Percentiles rank a stretch among this genome's conserved stretches.
phyloP scores from a whole-genome alignment of 108 stramenopile species.

The Fragilariopsis cylindrus region DNA sequence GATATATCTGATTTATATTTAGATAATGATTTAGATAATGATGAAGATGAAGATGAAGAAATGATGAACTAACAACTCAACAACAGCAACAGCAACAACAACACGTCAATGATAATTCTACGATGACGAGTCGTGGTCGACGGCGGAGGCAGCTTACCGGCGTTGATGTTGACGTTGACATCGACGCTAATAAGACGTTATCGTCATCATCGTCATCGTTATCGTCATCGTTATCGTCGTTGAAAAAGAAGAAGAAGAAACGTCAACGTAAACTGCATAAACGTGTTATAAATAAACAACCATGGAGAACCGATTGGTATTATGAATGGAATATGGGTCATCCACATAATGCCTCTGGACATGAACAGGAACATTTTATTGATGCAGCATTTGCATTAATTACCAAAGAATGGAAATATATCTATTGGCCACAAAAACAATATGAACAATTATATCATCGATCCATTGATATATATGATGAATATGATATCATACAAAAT shows the following conservation, averaged over 20 bases:
- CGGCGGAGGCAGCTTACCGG: too few species aligned
- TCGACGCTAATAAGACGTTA: too few species aligned
- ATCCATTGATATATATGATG: slow-evolving; percentile 68
- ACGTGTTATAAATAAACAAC: not conserved
- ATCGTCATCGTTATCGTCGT: not conserved
- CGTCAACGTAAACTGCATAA: not conserved
- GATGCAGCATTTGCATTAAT: slow-evolving; percentile 79
- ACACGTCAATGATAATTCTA: too few species aligned
- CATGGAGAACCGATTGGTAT: slow-evolving; percentile 81
- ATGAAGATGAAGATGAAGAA: not conserved
- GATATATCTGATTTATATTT: slow-evolving; percentile 74
- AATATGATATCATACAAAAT: slow-evolving; percentile 64
- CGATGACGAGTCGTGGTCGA: too few species aligned
- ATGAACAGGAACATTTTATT: slow-evolving; percentile 36
- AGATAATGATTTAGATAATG: not conserved
- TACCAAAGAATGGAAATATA: slow-evolving; percentile 73
- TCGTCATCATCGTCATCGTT: too few species aligned
- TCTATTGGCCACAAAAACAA: slow-evolving; percentile 77
- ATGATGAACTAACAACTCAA: too few species aligned
- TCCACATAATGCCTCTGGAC: slow-evolving; percentile 35
- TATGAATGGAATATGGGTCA: slow-evolving; percentile 65
- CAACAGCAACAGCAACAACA: too few species aligned
- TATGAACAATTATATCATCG: slow-evolving; percentile 80
- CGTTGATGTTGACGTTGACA: too few species aligned
- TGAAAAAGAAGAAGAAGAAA: not conserved